Conservation (phyloP, 1,284 basidiomycete genomes). For the Sparassis latifolia region DNA sequence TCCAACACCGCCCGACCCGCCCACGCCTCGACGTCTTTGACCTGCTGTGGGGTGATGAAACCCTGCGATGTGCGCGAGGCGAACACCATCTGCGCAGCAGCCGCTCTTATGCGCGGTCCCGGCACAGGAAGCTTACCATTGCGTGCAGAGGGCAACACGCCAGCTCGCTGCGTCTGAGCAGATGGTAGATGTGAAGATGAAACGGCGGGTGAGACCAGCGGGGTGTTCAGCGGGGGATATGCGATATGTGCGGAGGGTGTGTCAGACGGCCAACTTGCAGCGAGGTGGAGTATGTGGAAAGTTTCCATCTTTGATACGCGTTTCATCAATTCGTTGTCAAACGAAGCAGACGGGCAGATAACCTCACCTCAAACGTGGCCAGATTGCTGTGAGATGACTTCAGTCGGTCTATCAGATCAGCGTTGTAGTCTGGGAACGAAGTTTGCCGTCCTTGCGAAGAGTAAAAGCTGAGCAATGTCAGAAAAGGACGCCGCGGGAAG, state of each 20-base stretch:
- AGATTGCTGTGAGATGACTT: constrained; percentile 42
- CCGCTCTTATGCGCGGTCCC: constrained; percentile 53
- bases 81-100: constrained; percentile 82
- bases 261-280: constrained; percentile 44
- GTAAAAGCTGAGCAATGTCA: constrained; percentile 52
- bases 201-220: constrained; percentile 33
- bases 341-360: no score
- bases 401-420: constrained; percentile 54
- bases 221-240: constrained; percentile 37
- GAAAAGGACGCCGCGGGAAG: neutral
- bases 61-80: constrained; percentile 70
- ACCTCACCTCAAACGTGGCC: constrained; percentile 58
- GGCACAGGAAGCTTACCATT: constrained; percentile 2
- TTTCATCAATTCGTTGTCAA: neutral
- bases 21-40: constrained; percentile 62
- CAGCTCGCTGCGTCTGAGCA: constrained; percentile 26
- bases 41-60: constrained; percentile 71
- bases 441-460: constrained; percentile 79
- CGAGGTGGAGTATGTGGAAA: constrained; percentile 70
- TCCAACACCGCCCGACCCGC: constrained; percentile 47
- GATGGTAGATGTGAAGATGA: constrained; percentile 14
- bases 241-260: constrained; percentile 8
- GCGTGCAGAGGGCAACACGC: constrained; percentile 17
- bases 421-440: constrained; percentile 74
- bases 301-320: constrained; percentile 64